These are phyloP conservation scores for Trametes coccinea DNA, from an alignment of 768 basidiomycete genomes.

Conservation along the genomic window DNA sequence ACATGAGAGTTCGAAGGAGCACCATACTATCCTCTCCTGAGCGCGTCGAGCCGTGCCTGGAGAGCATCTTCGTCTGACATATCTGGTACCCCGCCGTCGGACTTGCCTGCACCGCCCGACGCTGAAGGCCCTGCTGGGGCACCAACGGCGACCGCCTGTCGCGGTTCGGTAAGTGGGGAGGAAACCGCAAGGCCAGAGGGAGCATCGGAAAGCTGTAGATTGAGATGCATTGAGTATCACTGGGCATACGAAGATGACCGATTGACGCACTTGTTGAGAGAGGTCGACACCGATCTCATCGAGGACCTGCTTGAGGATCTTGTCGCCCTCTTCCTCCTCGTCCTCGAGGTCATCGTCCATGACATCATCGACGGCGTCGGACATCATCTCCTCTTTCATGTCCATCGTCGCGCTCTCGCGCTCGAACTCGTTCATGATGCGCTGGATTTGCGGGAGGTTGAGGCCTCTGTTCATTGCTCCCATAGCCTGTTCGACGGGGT, in stretches of 20 bases:
- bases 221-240: not conserved
- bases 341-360: slow-evolving; percentile 87
- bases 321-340: slow-evolving; percentile 94
- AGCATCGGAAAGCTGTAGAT: slow-evolving; percentile 72
- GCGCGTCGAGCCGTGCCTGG: slow-evolving; percentile 89
- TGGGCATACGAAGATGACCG: slow-evolving; percentile 17
- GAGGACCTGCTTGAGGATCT: slow-evolving; percentile 91
- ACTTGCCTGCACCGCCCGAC: slow-evolving; percentile 40
- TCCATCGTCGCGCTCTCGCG: slow-evolving; percentile 98
- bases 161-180: slow-evolving; percentile 60
- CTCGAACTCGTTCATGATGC: slow-evolving; percentile 98
- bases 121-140: slow-evolving; percentile 50
- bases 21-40: slow-evolving; percentile 63
- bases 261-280: slow-evolving; percentile 68
- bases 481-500: slow-evolving; percentile 73
- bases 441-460: slow-evolving; percentile 92
- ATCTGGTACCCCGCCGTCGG: slow-evolving; percentile 40
- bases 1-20: too few species aligned
- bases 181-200: slow-evolving; percentile 69
- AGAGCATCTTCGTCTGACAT: slow-evolving; percentile 86
- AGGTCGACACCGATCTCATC: slow-evolving; percentile 95
- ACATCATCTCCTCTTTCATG: slow-evolving; percentile 99
- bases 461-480: slow-evolving; percentile 95
- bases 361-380: slow-evolving; percentile 94
- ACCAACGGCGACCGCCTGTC: slow-evolving; percentile 85